Base-by-base conservation (phyloP, 129 eudicot genomes). In the Glebionis coronaria region DNA sequence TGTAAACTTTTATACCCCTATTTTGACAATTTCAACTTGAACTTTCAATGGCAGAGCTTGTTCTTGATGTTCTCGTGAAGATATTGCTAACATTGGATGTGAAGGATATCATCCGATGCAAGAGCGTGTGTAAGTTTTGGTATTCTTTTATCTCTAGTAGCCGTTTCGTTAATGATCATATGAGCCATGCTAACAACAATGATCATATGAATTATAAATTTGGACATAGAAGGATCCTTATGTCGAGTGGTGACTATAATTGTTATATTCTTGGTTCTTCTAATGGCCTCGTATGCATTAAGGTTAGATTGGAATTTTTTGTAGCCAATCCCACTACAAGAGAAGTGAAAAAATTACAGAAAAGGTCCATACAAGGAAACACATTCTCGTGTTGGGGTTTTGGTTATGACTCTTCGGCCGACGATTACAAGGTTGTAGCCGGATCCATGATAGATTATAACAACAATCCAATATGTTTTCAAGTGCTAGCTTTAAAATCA, bases 201-300 rank as follows among this genome's bases (percentile, higher is more conserved):
- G 28, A 20, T 55, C 3, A 4, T 9, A 51, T n/a, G 3, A 9
- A 55, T 21, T 7, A 18, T 54, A 14, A 54, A 8, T 7, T 8
- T 18, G 14, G 61, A 4, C 1, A 9, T 9, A 55, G 35, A 28
- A 55, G 61, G 61, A 55, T 55, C 61, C 7, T 3, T 55, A 10
- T 55, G 4, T n/a, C 19, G 1, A 9, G 14, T 14, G 14, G 16
- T 49, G 6, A 8, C 4, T 27, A 21, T 18, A 13, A 21, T 5
- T 63, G 10, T 12, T n/a, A 63, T 20, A n/a, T 63, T 63, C 38
- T 44, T 5, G 68, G 68, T 63, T 63, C 68, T 11, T 44, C 68
- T 16, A 63, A 63, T 44, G 68, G 68, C 38, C 55, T 63, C 3
- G 68, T 44, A 12, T 44, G 31, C 31, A 63, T 20, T 5, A 5